phyloP scores from a whole-genome alignment of 805 yeast species.

The Zygosaccharomyces pseudorouxii region DNA sequence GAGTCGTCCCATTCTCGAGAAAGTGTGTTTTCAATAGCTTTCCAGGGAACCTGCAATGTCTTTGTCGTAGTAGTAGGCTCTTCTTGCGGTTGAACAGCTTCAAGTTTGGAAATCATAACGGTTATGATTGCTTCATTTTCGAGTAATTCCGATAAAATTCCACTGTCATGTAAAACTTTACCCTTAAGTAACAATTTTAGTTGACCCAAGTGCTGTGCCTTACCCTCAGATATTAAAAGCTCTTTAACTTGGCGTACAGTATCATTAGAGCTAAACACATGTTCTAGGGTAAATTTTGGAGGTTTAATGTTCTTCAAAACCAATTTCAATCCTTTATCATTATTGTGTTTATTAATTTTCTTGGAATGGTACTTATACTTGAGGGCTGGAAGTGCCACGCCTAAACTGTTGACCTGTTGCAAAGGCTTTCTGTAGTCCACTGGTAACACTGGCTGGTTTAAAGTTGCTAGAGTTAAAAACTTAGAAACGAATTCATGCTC shows the following conservation, averaged over 20 bases:
- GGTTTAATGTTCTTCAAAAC: conserved; percentile 63
- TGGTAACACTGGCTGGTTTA: conserved; percentile 37
- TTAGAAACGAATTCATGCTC: conserved; percentile 47
- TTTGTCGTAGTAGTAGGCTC: conserved; percentile 1
- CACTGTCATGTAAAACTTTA: conserved; percentile 54
- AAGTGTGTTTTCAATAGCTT: conserved; percentile 38
- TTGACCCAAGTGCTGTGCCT: conserved; percentile 37
- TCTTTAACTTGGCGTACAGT: conserved; percentile 36
- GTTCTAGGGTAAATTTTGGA: conserved; percentile 53
- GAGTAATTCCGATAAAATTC: conserved; percentile 34
- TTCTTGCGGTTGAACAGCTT: conserved; percentile 1
- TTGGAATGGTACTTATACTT: conserved; percentile 37
- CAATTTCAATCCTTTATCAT: conserved; percentile 19
- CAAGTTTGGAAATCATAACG: conserved; percentile 40
- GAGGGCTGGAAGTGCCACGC: conserved; percentile 48
- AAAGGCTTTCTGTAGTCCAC: conserved; percentile 31
- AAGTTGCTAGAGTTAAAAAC: conserved; percentile 44
- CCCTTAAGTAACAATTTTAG: conserved; percentile 56
- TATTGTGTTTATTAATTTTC: conserved; percentile 11
- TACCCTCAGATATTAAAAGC: conserved; percentile 26
- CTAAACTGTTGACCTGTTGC: conserved; percentile 34
- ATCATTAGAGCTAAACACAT: conserved; percentile 24
- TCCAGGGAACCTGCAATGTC: conserved; percentile 40
- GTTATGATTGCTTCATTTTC: conserved; percentile 37
- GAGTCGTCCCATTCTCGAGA: conserved; percentile 31